phyloP scores from a whole-genome alignment of 768 basidiomycete species.

The Chalciporus chontae region DNA sequence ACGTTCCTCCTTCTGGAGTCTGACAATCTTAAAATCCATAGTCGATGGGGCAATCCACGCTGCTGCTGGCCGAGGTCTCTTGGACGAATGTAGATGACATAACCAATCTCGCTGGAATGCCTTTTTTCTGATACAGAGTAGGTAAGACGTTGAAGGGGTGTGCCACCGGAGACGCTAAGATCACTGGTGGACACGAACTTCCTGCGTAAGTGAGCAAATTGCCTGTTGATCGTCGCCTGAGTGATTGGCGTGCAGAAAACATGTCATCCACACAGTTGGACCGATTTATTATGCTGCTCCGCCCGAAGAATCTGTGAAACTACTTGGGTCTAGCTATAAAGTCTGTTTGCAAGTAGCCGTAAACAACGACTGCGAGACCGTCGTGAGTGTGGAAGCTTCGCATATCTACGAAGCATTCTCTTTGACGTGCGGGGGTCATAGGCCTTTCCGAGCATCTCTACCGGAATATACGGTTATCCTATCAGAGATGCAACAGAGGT shows the following conservation, averaged over 20 bases:
- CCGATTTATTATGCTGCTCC: conserved; percentile 47
- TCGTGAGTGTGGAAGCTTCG: conserved; percentile 41
- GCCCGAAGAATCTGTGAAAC: conserved; percentile 34
- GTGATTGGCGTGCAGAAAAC: conserved; percentile 40
- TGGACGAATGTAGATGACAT: conserved; percentile 60
- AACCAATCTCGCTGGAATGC: neutral
- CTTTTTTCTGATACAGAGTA: conserved; percentile 36
- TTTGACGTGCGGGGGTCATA: conserved; percentile 23
- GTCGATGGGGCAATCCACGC: conserved; percentile 83
- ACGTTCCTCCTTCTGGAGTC: neutral
- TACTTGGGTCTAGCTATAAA: conserved; percentile 67
- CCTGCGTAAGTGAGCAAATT: conserved; percentile 57
- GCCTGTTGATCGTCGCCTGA: neutral
- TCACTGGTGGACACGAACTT: conserved; percentile 72
- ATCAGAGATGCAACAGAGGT: conserved; percentile 68
- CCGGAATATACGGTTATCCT: conserved; percentile 77
- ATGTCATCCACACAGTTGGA: conserved; percentile 81
- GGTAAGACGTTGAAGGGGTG: conserved; percentile 66
- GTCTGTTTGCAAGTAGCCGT: conserved; percentile 60
- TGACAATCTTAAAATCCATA: conserved; percentile 22
- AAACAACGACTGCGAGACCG: conserved; percentile 55
- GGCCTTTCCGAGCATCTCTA: conserved; percentile 83
- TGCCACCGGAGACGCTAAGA: conserved; percentile 70
- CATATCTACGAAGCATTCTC: neutral
- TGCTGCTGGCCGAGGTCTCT: conserved; percentile 64